A percentile compares a stretch with the other conserved stretches of the same genome.
phyloP scores from a whole-genome alignment of 306 rosid species.

The Medicago lupulina region DNA sequence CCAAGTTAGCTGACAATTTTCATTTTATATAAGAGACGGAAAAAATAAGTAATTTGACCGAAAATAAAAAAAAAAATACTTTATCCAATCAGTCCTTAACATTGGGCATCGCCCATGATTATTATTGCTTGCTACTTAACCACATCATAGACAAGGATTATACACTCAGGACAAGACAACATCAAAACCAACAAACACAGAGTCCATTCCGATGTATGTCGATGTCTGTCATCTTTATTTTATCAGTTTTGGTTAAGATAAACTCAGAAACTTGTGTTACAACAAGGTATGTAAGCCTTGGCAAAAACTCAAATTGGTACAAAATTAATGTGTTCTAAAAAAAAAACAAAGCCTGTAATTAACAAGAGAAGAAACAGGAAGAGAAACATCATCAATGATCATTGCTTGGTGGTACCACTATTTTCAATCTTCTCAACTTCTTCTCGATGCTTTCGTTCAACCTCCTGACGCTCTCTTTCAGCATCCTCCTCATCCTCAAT shows the following conservation, averaged over 20 bases:
- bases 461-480: constrained; percentile 72
- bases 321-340: constrained; percentile 46
- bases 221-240: constrained; percentile 64
- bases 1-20: constrained; percentile 8
- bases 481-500: constrained; percentile 89
- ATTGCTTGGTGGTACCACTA: constrained; percentile 48
- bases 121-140: constrained; percentile 1
- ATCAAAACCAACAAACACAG: constrained; percentile 37
- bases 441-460: constrained; percentile 73
- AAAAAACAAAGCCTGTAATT: constrained; percentile 42
- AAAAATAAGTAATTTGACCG: not conserved
- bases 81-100: not conserved
- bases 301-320: constrained; percentile 46
- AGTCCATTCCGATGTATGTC: constrained; percentile 39
- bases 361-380: constrained; percentile 38
- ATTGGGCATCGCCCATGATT: not conserved
- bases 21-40: not conserved
- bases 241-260: constrained; percentile 48
- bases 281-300: constrained; percentile 45
- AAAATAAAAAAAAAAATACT: not conserved
- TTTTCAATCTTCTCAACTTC: constrained; percentile 84
- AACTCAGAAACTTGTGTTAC: constrained; percentile 43
- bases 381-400: constrained; percentile 23
- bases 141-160: constrained; percentile 30
- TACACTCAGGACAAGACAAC: constrained; percentile 35